phyloP scores from a whole-genome alignment of 1,284 basidiomycete species.

The Tausonia pullulans region DNA sequence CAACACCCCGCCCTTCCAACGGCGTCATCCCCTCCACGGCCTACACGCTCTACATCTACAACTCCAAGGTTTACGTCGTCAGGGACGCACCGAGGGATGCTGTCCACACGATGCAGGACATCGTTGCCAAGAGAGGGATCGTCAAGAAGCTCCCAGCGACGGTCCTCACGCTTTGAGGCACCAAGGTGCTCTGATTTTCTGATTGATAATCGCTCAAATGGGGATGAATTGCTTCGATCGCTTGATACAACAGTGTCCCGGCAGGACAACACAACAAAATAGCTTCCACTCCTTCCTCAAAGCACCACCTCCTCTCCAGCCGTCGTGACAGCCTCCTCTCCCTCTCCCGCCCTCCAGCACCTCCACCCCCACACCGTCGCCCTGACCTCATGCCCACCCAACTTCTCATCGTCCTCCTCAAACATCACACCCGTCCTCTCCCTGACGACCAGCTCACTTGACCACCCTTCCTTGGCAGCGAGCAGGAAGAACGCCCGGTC shows the following conservation, averaged over 20 bases:
- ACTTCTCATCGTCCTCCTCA: conserved; percentile 58
- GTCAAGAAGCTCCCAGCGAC: too few relatives aligned
- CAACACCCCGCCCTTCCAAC: neutral
- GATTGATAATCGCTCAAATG: too few relatives aligned
- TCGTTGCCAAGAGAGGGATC: too few relatives aligned
- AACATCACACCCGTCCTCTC: conserved; percentile 72
- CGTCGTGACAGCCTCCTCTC: neutral
- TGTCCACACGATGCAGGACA: too few relatives aligned
- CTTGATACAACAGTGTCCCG: too few relatives aligned
- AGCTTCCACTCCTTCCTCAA: neutral
- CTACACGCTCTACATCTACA: too few relatives aligned
- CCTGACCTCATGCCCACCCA: conserved; percentile 43
- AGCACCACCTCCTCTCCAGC: neutral
- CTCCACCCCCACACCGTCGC: conserved; percentile 69
- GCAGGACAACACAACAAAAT: neutral
- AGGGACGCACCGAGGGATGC: too few relatives aligned
- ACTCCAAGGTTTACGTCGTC: too few relatives aligned
- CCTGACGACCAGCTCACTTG: conserved; percentile 57
- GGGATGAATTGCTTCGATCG: too few relatives aligned
- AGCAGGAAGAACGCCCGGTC: conserved; percentile 75
- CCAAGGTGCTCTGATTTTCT: too few relatives aligned
- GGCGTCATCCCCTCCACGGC: too few relatives aligned
- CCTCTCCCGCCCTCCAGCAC: conserved; percentile 22
- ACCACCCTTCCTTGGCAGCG: conserved; percentile 59
- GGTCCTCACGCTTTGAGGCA: too few relatives aligned